phyloP scores from a whole-genome alignment of 352 stramenopile genomes.

The Peronospora tabacina region DNA sequence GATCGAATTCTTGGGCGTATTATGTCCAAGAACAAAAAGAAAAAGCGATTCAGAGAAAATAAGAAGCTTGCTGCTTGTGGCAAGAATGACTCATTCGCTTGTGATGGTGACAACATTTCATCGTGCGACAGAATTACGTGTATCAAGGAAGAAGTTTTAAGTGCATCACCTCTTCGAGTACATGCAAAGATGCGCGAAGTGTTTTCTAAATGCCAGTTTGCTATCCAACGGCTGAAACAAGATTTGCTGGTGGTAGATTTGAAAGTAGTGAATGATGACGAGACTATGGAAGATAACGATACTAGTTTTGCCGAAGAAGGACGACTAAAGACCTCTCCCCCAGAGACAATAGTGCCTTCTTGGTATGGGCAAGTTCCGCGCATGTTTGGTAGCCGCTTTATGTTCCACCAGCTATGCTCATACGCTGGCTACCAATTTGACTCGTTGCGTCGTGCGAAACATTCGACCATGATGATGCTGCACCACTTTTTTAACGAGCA shows the following conservation, averaged over 20 bases:
- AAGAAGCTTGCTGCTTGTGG: constrained; percentile 22
- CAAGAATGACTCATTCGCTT: constrained; percentile 40
- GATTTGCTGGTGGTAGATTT: constrained; percentile 80
- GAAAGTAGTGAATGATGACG: constrained; percentile 11
- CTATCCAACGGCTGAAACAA: constrained; percentile 63
- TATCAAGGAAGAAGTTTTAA: constrained; percentile 42
- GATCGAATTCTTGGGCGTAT: constrained; percentile 68
- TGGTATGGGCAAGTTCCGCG: constrained; percentile 55
- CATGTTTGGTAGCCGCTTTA: constrained; percentile 81
- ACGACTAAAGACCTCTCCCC: constrained; percentile 22
- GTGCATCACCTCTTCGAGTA: constrained; percentile 22
- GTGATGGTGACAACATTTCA: constrained; percentile 37
- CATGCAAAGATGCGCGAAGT: constrained; percentile 63
- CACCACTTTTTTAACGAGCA: constrained; percentile 83
- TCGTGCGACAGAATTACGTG: constrained; percentile 26
- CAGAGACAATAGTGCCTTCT: constrained; percentile 36
- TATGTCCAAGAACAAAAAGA: constrained; percentile 52
- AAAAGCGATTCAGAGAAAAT: constrained; percentile 32
- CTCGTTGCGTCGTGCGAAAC: constrained; percentile 79
- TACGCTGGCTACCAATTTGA: constrained; percentile 81
- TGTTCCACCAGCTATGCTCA: constrained; percentile 83
- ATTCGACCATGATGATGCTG: constrained; percentile 88
- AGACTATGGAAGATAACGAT: constrained; percentile 6
- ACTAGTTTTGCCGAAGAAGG: constrained; percentile 5
- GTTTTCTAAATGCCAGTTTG: constrained; percentile 50